These are phyloP conservation scores for Myxozyma monticola DNA, from an alignment of 805 yeast genomes.

Conservation along the genomic window DNA sequence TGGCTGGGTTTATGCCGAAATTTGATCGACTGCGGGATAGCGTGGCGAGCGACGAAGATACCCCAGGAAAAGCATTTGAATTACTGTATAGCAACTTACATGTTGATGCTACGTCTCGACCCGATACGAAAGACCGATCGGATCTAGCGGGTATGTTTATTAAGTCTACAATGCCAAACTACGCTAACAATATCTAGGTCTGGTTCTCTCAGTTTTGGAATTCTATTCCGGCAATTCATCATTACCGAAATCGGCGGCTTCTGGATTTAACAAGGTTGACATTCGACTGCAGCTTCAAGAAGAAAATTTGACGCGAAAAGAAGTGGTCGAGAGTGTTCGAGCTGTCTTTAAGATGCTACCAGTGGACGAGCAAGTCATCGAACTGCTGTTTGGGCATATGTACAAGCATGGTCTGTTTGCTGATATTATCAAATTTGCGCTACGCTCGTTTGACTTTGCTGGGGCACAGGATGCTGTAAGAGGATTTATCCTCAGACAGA, in stretches of 20 bases:
- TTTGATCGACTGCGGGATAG: slow-evolving; percentile 5
- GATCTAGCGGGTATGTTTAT: no score
- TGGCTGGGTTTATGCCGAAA: slow-evolving; percentile 13
- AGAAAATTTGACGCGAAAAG: slow-evolving; percentile 6
- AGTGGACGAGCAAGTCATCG: not conserved
- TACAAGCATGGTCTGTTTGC: slow-evolving; percentile 14
- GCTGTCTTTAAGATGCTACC: not conserved
- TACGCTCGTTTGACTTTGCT: slow-evolving; percentile 12
- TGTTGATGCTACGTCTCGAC: no score
- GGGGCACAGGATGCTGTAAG: slow-evolving; percentile 9
- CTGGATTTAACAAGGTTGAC: not conserved
- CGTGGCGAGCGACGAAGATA: no score
- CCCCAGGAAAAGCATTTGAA: no score
- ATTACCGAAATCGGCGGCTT: not conserved
- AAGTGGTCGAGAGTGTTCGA: slow-evolving; percentile 6
- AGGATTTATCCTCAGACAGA: not conserved
- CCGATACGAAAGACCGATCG: no score
- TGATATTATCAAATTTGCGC: slow-evolving; percentile 9
- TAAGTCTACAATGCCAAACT: no score
- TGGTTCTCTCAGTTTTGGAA: slow-evolving; percentile 3
- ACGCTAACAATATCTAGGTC: no score
- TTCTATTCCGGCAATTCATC: slow-evolving; percentile 3
- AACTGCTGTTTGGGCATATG: slow-evolving; percentile 11
- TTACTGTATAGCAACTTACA: no score
- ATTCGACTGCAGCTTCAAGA: slow-evolving; percentile 8